Conservation (phyloP, 208 protist genomes). For the Leishmania turanica region DNA sequence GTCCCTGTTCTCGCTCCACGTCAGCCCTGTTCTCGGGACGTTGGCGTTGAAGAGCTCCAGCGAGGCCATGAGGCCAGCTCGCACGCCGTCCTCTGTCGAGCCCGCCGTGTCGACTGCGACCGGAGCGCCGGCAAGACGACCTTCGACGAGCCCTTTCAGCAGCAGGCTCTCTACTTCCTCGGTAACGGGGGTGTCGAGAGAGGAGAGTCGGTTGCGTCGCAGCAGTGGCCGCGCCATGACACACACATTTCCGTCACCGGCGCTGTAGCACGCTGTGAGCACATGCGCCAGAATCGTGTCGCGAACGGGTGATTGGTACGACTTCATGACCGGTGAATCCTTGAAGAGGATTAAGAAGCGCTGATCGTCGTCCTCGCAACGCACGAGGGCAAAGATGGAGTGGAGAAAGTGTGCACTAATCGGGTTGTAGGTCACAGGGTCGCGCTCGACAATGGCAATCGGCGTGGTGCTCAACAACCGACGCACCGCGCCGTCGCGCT, state of each 20-base stretch:
- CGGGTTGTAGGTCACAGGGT: slow-evolving; percentile 84
- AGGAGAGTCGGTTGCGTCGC: slow-evolving; percentile 72
- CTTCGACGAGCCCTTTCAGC: slow-evolving; percentile 67
- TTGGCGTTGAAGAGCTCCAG: slow-evolving; percentile 92
- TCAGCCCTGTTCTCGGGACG: slow-evolving; percentile 81
- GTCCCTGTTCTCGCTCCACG: slow-evolving; percentile 87
- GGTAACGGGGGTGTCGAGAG: slow-evolving; percentile 44
- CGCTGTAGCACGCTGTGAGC: slow-evolving; percentile 73
- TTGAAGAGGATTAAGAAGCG: slow-evolving; percentile 83
- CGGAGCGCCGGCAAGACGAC: slow-evolving; percentile 11
- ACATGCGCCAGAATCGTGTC: slow-evolving; percentile 89
- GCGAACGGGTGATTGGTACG: slow-evolving; percentile 82
- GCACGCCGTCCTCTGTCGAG: not conserved
- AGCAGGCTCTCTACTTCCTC: slow-evolving; percentile 89
- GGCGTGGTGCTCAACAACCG: slow-evolving; percentile 79
- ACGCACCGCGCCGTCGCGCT: slow-evolving; percentile 44
- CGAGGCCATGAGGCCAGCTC: slow-evolving; percentile 16
- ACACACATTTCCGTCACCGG: slow-evolving; percentile 72
- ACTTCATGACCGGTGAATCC: slow-evolving; percentile 58
- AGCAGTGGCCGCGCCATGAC: slow-evolving; percentile 54
- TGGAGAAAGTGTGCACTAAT: slow-evolving; percentile 68
- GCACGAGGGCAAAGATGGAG: slow-evolving; percentile 78
- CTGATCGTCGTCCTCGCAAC: slow-evolving; percentile 84
- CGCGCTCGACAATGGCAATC: slow-evolving; percentile 84
- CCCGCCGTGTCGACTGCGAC: not conserved